Percentiles rank a stretch among this genome's conserved stretches.
phyloP scores from a whole-genome alignment of 2,329 filamentous ascomycete genomes.

The Neurospora sp. region DNA sequence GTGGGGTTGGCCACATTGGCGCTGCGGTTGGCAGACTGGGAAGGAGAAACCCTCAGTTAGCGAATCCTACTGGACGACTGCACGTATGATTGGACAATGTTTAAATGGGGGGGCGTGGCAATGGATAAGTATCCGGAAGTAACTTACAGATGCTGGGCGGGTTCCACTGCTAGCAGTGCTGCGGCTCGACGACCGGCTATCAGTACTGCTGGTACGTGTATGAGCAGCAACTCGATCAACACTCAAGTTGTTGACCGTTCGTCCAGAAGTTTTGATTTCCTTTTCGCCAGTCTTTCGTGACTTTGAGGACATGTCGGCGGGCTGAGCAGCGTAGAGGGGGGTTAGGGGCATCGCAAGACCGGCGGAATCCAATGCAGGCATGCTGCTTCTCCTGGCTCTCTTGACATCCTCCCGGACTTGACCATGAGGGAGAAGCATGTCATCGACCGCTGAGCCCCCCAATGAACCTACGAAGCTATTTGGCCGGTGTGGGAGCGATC shows the following conservation, averaged over 20 bases:
- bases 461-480: conserved; percentile 40
- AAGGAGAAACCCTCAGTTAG: conserved; percentile 37
- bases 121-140: conserved; percentile 7
- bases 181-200: conserved; percentile 50
- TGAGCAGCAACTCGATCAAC: conserved; percentile 24
- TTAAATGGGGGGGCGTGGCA: conserved; percentile 2
- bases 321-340: conserved; percentile 27
- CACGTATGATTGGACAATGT: conserved; percentile 34
- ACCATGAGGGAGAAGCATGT: conserved; percentile 53
- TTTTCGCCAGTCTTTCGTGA: conserved; percentile 25
- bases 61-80: conserved; percentile 20
- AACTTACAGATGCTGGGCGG: conserved; percentile 56
- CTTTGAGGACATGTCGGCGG: conserved; percentile 18
- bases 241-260: conserved; percentile 25
- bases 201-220: conserved; percentile 48
- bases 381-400: conserved; percentile 71
- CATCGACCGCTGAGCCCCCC: conserved; percentile 50
- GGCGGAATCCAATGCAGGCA: conserved; percentile 53
- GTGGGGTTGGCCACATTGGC: conserved; percentile 41
- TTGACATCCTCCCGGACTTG: conserved; percentile 57
- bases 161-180: conserved; percentile 40
- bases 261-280: conserved; percentile 28
- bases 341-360: conserved; percentile 30
- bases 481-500: conserved; percentile 34
- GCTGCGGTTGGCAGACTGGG: conserved; percentile 50